Base-by-base conservation (phyloP, 2,329 filamentous ascomycete genomes). In the Annulohypoxylon truncatum region DNA sequence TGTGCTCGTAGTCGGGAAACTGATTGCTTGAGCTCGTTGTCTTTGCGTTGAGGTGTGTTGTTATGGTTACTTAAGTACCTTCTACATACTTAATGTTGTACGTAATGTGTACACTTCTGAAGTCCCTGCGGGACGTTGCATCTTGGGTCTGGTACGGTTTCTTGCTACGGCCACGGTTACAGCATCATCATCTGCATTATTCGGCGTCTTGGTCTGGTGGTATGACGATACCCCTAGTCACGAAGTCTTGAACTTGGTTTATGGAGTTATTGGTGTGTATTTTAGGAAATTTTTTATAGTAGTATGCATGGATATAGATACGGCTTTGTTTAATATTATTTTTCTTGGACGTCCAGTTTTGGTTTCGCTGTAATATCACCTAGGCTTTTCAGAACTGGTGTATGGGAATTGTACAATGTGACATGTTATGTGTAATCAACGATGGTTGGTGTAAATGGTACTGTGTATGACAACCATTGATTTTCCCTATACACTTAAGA, bases 21-120 rank as follows among this genome's bases (percentile, higher is more conserved):
- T 60, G 33, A 28, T 48, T 62, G 24, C 42, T 71, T 63, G 70
- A 72, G 73, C 72, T 73, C 69, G 58, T 63, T 53, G 51, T 62
- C 60, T 15, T 38, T 51, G 51, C 51, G 46, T 56, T 31, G 48
- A 57, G 29, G 47, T 67, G 58, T 61, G 63, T 56, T n/a, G 29
- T 42, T 22, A 42, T 20, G 7, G 18, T 42, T 42, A 20, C 15
- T 22, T 42, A 40, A 10, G 35, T 18, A 18, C 35, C 7, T 38
- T 31, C 29, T 31, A 10, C 29, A 10, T 40, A 20, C 8, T 12
- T 22, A 42, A 20, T 42, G 15, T 22, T 22, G 18, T 42, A 15
- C 22, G 38, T 42, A 42, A 42, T 20, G 10, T 58, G 61, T 67
- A 58, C 38, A 38, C 47, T 61, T 63, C 38, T 54, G 5, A 28